Evolutionary conservation across 306 rosid genomes (phyloP), one percentile per base, ranked within the genome.

Genomic region (Acacia crassicarpa): DNA sequence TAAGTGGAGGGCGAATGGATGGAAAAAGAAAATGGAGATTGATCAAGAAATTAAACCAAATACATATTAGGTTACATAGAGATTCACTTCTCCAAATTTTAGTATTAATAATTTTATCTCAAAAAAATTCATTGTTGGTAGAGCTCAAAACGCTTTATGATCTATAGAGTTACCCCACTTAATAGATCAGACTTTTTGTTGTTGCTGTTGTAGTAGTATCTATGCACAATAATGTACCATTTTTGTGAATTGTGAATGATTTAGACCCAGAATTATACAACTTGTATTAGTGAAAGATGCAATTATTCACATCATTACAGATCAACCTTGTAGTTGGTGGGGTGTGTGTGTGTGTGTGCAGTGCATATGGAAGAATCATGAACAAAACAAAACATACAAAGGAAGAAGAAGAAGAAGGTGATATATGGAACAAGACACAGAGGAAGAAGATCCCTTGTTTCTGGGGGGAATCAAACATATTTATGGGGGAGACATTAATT

Each of bases 401-500:
- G 61, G 61, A 53, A 20, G 27, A n/a, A 54, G 61, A 15, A 16
- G 56, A 20, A n/a, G 65, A 58, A 58, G 20, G 13, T 8, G n/a
- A n/a, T 35, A 38, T 38, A 6, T 53, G 62, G 62, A 84, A 86
- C 83, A 87, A 85, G 89, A 91, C 95, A 93, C 81, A 87, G 72
- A 86, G 79, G 71, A 86, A 85, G 86, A 81, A 88, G 91, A 83
- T 83, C 79, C 85, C 93, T 83, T 25, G 93, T 80, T 91, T 90
- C 49, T 71, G 75, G 75, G 75, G 38, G 56, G 22, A 71, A 71
- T 71, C 85, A 95, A 93, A 95, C 88, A 23, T 22, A n/a, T n/a
- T 58, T 61, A 88, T 89, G 93, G 87, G 56, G 58, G 84, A 87
- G 88, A 88, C 93, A 87, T 78, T 68, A 75, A 82, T 83, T 70